Conservation (phyloP, 352 stramenopile genomes). For the Phytophthora cactorum region DNA sequence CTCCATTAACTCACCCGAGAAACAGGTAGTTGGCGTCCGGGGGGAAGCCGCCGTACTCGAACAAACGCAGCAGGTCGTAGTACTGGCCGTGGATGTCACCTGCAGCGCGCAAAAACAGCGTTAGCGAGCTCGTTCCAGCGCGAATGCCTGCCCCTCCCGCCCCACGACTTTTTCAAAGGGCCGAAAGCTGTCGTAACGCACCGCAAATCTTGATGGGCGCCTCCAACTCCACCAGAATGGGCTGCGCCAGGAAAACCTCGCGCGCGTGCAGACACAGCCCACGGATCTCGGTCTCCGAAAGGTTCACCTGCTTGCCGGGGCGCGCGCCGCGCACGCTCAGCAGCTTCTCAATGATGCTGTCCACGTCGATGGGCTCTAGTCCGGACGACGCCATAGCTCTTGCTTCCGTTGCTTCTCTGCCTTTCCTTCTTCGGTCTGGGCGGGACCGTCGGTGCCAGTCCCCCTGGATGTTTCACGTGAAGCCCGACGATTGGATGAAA, state of each 20-base stretch:
- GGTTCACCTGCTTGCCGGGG: slow-evolving; percentile 92
- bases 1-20: slow-evolving; percentile 40
- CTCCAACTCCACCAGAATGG: slow-evolving; percentile 99
- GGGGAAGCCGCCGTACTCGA: slow-evolving; percentile 93
- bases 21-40: slow-evolving; percentile 75
- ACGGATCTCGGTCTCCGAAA: slow-evolving; percentile 96
- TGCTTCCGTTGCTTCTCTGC: slow-evolving; percentile 30
- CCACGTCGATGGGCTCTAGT: slow-evolving; percentile 85
- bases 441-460: slow-evolving; percentile 24
- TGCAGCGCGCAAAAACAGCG: slow-evolving; percentile 11
- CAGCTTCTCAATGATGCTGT: slow-evolving; percentile 91
- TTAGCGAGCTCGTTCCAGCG: slow-evolving; percentile 11
- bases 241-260: slow-evolving; percentile 98
- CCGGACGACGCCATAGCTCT: slow-evolving; percentile 49
- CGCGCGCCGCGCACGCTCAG: slow-evolving; percentile 89
- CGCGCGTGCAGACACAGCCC: slow-evolving; percentile 97
- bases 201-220: slow-evolving; percentile 98
- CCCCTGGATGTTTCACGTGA: slow-evolving; percentile 30
- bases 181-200: slow-evolving; percentile 31
- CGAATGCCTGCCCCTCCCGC: background rate
- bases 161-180: background rate
- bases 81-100: slow-evolving; percentile 99
- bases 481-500: slow-evolving; percentile 21
- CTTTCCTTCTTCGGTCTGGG: slow-evolving; percentile 39
- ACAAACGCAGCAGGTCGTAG: slow-evolving; percentile 98